phyloP scores from a whole-genome alignment of 352 stramenopile species.

The Pythium diclinum region DNA sequence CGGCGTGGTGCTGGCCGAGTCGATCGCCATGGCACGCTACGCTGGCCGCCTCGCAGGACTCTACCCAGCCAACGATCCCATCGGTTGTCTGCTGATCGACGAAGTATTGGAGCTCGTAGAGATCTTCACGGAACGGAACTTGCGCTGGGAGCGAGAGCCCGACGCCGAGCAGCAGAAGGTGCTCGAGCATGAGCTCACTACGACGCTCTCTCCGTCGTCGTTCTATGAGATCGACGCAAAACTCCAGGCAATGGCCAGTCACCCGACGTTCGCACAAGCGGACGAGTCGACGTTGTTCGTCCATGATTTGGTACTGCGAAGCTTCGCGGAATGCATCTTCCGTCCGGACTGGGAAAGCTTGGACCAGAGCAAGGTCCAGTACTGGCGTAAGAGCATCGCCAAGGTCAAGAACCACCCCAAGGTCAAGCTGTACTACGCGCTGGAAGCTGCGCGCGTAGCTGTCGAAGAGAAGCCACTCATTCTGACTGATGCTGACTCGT shows the following conservation, averaged over 20 bases:
- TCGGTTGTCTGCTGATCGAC: constrained; percentile 6
- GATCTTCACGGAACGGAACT: constrained; percentile 20
- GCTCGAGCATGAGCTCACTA: constrained; percentile 13
- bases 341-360: constrained; percentile 16
- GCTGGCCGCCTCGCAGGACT: constrained; percentile 29
- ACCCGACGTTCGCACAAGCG: not conserved
- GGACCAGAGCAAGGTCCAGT: constrained; percentile 9
- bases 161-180: constrained; percentile 1
- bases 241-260: not conserved
- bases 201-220: not conserved
- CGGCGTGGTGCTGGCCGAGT: constrained; percentile 27
- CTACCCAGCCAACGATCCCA: constrained; percentile 26
- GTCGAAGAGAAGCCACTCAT: constrained; percentile 29
- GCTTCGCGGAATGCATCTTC: constrained; percentile 19
- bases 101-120: constrained; percentile 24
- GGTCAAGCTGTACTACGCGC: constrained; percentile 65
- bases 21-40: constrained; percentile 35
- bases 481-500: constrained; percentile 55
- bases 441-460: constrained; percentile 34
- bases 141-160: constrained; percentile 22
- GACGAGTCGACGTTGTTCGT: constrained; percentile 7
- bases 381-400: constrained; percentile 10
- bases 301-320: constrained; percentile 17
- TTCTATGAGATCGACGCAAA: constrained; percentile 20
- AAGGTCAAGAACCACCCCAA: constrained; percentile 31